Base-by-base conservation (phyloP, 169 alveolate genomes). In the Plasmodium coatneyi region DNA sequence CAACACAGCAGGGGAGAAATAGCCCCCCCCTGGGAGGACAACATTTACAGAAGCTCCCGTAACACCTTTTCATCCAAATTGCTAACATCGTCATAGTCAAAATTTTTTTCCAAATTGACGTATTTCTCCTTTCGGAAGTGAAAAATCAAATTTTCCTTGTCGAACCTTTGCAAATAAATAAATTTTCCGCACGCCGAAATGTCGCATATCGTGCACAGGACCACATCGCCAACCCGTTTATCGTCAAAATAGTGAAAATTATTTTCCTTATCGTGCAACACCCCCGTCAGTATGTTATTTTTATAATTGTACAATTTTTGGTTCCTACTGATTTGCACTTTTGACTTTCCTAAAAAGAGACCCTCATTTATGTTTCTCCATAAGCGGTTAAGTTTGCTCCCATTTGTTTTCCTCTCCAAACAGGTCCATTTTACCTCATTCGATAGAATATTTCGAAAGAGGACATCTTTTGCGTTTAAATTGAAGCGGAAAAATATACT, bases 251-350 rank as follows among this genome's bases (percentile, higher is more conserved):
- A 87, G 80, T 60, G 81, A 87, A 78, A 87, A 87, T 79, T 79
- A 87, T 76, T 87, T 87, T 87, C 93, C 82, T 78, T 87, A 87
- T 87, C 93, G 71, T 87, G 5, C 71, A 87, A 87, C 43, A 78
- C 46, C 71, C 93, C 93, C 6, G 80, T 80, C 46, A 87, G 71
- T 46, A 87, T 87, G 80, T 87, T 87, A 79, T 87, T 87, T 87
- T 87, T 87, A 87, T 87, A 87, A 78, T 87, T 87, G 80, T 87
- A 87, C 16, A 87, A 34, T 54, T 54, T 52, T 43, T 52, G 46
- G 80, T 46, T 87, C 71, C 93, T 32, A 36, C 52, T 52, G 12
- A 36, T 28, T 39, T 52, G 72, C 46, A 41, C 80, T 19, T 19
- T 78, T 54, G 82, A 54, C 10, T 54, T 43, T 2, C 49, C 12